These are phyloP conservation scores for Lodderomyces oxycetoniae DNA, from an alignment of 1,139 yeast species.

Conservation along the genomic window DNA sequence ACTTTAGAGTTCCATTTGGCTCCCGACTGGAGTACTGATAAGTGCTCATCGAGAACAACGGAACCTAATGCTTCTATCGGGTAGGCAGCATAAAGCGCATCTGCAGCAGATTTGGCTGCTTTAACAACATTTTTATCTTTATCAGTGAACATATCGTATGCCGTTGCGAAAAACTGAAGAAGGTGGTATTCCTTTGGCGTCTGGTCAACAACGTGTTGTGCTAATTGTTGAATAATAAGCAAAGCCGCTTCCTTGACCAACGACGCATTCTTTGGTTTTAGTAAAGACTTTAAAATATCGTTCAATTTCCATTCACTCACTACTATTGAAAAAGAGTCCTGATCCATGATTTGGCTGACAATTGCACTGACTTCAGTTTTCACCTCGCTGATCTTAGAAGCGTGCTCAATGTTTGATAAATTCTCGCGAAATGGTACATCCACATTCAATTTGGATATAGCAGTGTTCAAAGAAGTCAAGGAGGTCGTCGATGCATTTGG, in stretches of 20 bases:
- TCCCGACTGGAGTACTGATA: slow-evolving; percentile 65
- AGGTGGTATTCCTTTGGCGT: slow-evolving; percentile 75
- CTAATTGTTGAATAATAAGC: slow-evolving; percentile 63
- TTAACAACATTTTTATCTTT: slow-evolving; percentile 83
- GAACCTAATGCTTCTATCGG: slow-evolving; percentile 80
- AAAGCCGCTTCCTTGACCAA: slow-evolving; percentile 73
- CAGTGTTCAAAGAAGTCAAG: slow-evolving; percentile 63
- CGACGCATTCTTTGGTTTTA: slow-evolving; percentile 70
- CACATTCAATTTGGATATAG: slow-evolving; percentile 56
- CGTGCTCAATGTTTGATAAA: slow-evolving; percentile 52
- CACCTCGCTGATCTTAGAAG: slow-evolving; percentile 59
- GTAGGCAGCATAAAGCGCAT: slow-evolving; percentile 61
- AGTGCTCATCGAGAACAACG: slow-evolving; percentile 55
- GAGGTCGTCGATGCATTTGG: slow-evolving; percentile 59
- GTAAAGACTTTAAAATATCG: slow-evolving; percentile 59
- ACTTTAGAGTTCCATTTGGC: slow-evolving; percentile 94
- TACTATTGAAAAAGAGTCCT: slow-evolving; percentile 46
- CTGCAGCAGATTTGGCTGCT: slow-evolving; percentile 70
- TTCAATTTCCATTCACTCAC: slow-evolving; percentile 62
- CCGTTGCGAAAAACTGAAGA: slow-evolving; percentile 50
- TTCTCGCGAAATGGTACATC: slow-evolving; percentile 65
- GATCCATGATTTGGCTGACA: slow-evolving; percentile 41
- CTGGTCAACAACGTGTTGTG: slow-evolving; percentile 59
- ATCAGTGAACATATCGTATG: slow-evolving; percentile 68
- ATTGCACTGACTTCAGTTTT: slow-evolving; percentile 58